Evolutionary conservation across 257 asterid species (phyloP).

Genomic region (Solanum lignicaule): DNA sequence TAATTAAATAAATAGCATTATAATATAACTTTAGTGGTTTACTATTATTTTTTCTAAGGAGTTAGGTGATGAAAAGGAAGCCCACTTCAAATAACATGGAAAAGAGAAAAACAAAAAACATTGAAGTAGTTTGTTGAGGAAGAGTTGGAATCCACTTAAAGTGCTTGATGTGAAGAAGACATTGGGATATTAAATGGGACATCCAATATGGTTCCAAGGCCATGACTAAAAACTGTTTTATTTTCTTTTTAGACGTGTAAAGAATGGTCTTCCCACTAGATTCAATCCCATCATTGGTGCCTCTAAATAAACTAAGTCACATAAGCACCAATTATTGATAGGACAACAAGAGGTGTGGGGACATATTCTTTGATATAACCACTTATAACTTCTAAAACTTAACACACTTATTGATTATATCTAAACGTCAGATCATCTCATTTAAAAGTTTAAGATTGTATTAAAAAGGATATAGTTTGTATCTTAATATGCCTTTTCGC

Average conservation of each 20-base stretch:
- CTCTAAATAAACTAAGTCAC: conserved; percentile 28
- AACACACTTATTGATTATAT: neutral
- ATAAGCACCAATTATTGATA: conserved; percentile 55
- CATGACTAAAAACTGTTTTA: conserved; percentile 6
- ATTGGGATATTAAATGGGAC: conserved; percentile 29
- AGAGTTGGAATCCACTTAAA: conserved; percentile 72
- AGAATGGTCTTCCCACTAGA: conserved; percentile 56
- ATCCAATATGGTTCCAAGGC: conserved; percentile 21
- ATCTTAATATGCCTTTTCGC: neutral
- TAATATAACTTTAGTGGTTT: neutral
- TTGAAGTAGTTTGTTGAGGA: conserved; percentile 18
- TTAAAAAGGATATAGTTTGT: accelerated
- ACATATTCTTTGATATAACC: conserved; percentile 21
- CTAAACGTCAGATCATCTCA: neutral
- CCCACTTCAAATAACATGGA: conserved; percentile 20
- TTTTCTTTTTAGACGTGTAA: conserved; percentile 50
- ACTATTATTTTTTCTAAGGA: conserved; percentile 4
- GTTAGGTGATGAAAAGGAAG: conserved; percentile 65
- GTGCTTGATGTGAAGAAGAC: conserved; percentile 42
- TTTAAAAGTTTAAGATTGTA: neutral
- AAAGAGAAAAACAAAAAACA: neutral
- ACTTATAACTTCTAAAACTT: conserved; percentile 6
- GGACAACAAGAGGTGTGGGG: conserved; percentile 23
- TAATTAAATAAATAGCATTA: neutral
- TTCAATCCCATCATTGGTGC: conserved; percentile 39